A percentile compares a stretch with the other conserved stretches of the same genome.
Conservation (phyloP, 768 basidiomycete genomes). For the Paxillus rubicundulus region DNA sequence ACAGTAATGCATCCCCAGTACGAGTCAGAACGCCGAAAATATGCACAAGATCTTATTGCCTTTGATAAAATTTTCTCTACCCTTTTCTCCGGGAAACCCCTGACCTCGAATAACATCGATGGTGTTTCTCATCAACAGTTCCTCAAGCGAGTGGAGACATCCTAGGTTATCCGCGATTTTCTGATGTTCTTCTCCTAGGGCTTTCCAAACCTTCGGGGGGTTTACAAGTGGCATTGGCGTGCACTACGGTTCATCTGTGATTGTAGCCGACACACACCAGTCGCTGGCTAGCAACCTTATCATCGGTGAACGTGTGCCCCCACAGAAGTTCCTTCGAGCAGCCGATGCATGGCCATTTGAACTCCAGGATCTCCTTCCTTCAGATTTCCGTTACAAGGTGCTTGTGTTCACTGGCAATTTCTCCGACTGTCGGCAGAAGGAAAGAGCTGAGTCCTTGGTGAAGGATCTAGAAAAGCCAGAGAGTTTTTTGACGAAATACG, state of each 20-base stretch:
- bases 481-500: conserved; percentile 28
- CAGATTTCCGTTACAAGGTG: conserved; percentile 49
- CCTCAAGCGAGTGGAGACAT: conserved; percentile 32
- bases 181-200: conserved; percentile 26
- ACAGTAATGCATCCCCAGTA: conserved; percentile 33
- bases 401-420: conserved; percentile 45
- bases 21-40: conserved; percentile 51
- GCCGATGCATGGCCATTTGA: conserved; percentile 47
- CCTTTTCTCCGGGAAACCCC: conserved; percentile 54
- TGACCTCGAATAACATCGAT: conserved; percentile 33
- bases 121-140: conserved; percentile 45
- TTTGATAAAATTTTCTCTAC: conserved; percentile 52
- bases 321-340: conserved; percentile 44
- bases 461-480: conserved; percentile 23
- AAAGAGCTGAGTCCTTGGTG: conserved; percentile 26
- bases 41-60: conserved; percentile 51
- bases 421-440: conserved; percentile 19
- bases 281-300: conserved; percentile 37
- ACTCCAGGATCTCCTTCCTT: conserved; percentile 48
- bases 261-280: conserved; percentile 37
- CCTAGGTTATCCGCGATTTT: not conserved
- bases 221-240: conserved; percentile 51
- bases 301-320: conserved; percentile 51
- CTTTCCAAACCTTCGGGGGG: conserved; percentile 44
- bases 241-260: conserved; percentile 43